A percentile compares a stretch with the other conserved stretches of the same genome.
phyloP scores from a whole-genome alignment of 73 alveolate genomes.

The Halteria grandinella region DNA sequence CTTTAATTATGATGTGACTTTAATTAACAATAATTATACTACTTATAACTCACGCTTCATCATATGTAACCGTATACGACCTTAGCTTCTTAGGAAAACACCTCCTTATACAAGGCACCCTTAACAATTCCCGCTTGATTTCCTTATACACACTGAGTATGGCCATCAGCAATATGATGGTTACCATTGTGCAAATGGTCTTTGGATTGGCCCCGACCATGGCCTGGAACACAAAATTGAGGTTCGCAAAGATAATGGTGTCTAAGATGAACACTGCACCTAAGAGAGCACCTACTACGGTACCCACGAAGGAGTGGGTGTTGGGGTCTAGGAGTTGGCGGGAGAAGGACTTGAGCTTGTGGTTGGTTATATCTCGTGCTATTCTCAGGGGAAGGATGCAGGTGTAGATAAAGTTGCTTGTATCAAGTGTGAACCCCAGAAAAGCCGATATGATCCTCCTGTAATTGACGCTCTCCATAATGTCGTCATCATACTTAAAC shows the following conservation, averaged over 20 bases:
- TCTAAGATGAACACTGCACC: neutral
- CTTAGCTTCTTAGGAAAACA: neutral
- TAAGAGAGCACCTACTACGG: slow-evolving; percentile 12
- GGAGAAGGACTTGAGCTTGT: neutral
- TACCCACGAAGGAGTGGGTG: slow-evolving; percentile 12
- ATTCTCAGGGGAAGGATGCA: slow-evolving; percentile 3
- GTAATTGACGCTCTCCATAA: neutral
- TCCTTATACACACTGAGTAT: slow-evolving; percentile 19
- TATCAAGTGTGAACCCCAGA: neutral
- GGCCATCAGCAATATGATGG: neutral
- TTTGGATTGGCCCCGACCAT: no score
- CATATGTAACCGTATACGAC: neutral
- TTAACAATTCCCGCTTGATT: slow-evolving; percentile 19
- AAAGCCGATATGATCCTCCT: neutral
- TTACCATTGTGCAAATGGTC: neutral
- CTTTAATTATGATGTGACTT: neutral
- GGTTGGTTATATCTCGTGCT: slow-evolving; percentile 5
- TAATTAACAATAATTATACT: neutral
- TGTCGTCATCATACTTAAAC: slow-evolving; percentile 18
- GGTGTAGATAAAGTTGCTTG: neutral
- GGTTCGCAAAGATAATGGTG: slow-evolving; percentile 13
- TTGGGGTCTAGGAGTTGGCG: neutral
- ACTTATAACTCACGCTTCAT: neutral
- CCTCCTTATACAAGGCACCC: slow-evolving; percentile 7
- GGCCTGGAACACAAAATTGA: slow-evolving; percentile 10